Conservation (phyloP, 345 rosid genomes). For the Hevea brasiliensis region DNA sequence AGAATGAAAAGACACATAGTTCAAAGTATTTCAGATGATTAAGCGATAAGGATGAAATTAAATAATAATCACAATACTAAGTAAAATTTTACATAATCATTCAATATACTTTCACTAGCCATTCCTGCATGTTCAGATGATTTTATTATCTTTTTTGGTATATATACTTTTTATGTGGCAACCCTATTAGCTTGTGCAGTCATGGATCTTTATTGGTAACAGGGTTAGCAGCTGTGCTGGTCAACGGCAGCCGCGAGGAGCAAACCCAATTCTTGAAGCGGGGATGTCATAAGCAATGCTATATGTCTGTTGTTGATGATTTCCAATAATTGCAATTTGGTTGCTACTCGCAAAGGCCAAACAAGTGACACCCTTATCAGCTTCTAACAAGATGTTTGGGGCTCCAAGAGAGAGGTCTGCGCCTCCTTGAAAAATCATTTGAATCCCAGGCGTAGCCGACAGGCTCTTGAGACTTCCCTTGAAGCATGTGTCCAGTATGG, state of each 20-base stretch:
- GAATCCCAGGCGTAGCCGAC: slow-evolving; percentile 33
- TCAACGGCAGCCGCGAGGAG: slow-evolving; percentile 40
- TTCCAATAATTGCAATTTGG: slow-evolving; percentile 40
- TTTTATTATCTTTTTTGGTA: too few species aligned
- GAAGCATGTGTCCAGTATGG: slow-evolving; percentile 50
- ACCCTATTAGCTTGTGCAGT: too few species aligned
- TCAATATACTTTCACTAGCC: too few species aligned
- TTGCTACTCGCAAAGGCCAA: slow-evolving; percentile 36
- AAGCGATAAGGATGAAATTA: too few species aligned
- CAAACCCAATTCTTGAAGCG: slow-evolving; percentile 44
- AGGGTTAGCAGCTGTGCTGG: background rate
- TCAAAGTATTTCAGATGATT: too few species aligned
- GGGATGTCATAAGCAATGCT: slow-evolving; percentile 41
- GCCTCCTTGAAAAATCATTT: slow-evolving; percentile 40
- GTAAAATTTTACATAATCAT: too few species aligned
- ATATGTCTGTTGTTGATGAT: slow-evolving; percentile 45
- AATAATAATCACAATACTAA: too few species aligned
- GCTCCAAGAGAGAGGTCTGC: slow-evolving; percentile 35
- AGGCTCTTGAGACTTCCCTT: slow-evolving; percentile 30
- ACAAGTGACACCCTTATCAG: slow-evolving; percentile 33
- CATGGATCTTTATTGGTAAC: background rate
- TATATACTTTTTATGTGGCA: too few species aligned
- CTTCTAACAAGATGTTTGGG: slow-evolving; percentile 33
- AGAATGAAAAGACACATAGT: too few species aligned
- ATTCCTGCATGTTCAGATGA: too few species aligned